Conservation (phyloP, 495 filamentous ascomycete species). For the Penicillium robsamsonii region DNA sequence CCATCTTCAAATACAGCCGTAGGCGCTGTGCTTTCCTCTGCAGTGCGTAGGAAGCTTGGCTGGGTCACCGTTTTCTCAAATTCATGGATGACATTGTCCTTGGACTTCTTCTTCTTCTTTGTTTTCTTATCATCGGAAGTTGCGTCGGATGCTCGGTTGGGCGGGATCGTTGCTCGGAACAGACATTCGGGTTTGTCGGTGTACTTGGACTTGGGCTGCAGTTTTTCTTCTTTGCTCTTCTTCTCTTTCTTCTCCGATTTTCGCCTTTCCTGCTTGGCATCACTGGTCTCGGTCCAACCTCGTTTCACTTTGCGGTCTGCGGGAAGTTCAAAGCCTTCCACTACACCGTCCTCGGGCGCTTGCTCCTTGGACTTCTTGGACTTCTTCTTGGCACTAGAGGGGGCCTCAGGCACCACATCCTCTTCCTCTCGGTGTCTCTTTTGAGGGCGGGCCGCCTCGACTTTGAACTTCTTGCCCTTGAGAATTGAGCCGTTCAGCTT, state of each 20-base stretch:
- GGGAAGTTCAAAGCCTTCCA: constrained; percentile 70
- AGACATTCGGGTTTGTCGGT: constrained; percentile 74
- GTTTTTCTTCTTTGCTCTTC: constrained; percentile 54
- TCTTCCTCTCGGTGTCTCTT: constrained; percentile 46
- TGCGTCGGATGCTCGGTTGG: constrained; percentile 43
- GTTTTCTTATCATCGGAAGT: constrained; percentile 39
- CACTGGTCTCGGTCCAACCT: constrained; percentile 77
- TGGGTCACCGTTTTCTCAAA: constrained; percentile 76
- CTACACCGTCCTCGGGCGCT: constrained; percentile 55
- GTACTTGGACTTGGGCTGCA: constrained; percentile 68
- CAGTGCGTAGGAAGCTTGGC: constrained; percentile 67
- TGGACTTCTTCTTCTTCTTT: constrained; percentile 51
- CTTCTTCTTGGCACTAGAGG: constrained; percentile 39
- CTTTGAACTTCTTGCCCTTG: constrained; percentile 78
- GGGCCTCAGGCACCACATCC: constrained; percentile 8
- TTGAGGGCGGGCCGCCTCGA: constrained; percentile 72
- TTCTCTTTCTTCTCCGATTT: constrained; percentile 48
- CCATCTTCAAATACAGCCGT: constrained; percentile 55
- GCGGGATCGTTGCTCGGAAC: constrained; percentile 77
- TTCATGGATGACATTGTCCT: constrained; percentile 71
- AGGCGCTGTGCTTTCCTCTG: constrained; percentile 29
- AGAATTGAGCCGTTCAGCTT: constrained; percentile 88
- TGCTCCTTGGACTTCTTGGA: constrained; percentile 65
- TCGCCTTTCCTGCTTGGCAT: constrained; percentile 49
- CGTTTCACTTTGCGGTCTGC: constrained; percentile 76